Base-by-base conservation (phyloP, 345 rosid species). In the Gynandropsis gynandra region DNA sequence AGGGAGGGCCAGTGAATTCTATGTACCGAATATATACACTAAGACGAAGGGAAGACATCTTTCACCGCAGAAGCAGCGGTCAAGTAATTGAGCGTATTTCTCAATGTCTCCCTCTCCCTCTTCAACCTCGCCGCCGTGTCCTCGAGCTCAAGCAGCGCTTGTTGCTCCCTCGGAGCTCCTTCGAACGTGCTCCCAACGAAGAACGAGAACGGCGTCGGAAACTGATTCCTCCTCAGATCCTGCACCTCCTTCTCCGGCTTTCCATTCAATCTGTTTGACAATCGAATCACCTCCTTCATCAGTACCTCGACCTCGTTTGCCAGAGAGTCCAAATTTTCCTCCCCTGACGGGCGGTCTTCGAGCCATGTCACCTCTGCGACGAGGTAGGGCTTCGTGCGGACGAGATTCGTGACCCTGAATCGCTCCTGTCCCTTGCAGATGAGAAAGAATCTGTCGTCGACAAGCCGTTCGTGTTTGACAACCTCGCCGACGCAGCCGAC, bases 401-500 rank as follows among this genome's bases (percentile, higher is more conserved):
- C 81, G n/a, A 90, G 20, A 15, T 66, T 58, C 36, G 77, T 71
- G 49, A 90, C 74, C 3, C 98, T 85, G 61, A 90, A 90, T 18
- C 98, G 77, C 49, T 90, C 96, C 47, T 90, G 96, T 1, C 98
- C 98, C 67, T 90, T 90, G 40, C 89, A 82, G 6, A 83, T 70
- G 37, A 90, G 72, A 51, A 90, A 87, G 83, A 90, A 90, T 0
- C 96, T 72, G 62, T 87, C 95, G 45, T 90, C 98, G 7, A 74
- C 77, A 49, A 87, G 89, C 0, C 83, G 77, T 61, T 90, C 98
- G 73, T 90, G 96, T 67, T 83, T 90, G 10, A 84, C 80, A 15
- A 90, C 76, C 56, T 90, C 98, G 1, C 92, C 98, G 9, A 87
- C 92, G 70, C 98, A 90, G 1, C 98, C 98, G n/a, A 90, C 79